Base-by-base conservation (phyloP, 768 basidiomycete species). In the Trametes maxima region DNA sequence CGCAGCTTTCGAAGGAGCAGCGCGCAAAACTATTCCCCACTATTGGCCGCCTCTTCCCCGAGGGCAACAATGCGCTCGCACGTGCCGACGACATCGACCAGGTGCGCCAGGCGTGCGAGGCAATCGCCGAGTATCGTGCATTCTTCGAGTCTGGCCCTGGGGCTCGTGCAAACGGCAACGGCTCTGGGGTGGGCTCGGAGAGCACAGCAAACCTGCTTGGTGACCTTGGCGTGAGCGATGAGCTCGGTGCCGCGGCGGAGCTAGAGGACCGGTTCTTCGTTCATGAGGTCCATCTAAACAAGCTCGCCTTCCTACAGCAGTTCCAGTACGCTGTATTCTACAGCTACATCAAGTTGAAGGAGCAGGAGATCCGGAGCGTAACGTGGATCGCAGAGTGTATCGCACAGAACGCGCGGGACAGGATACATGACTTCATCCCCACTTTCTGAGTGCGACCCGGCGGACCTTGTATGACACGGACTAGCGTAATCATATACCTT, bases 331-430 rank as follows among this genome's bases (percentile, higher is more conserved):
- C 90, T 42, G 87, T 96, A 37, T 98, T 94, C 73, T 95, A 92
- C 72, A 88, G 88, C 71, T 98, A 95, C 73, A 83, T 97, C 75
- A 93, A 92, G 76, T 77, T 94, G 76, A 93, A 92, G 79, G 92
- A 94, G 76, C 90, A 93, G 78, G 92, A 95, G 77, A 90, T 94
- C 63, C 80, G 92, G 64, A 93, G 90, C 68, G 69, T 95, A 68
- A 92, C 90, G 28, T 94, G 92, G 93, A 95, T 97, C 76, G 94
- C 94, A 56, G 96, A 98, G 78, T 98, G 96, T 75, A 97, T 98
- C 68, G 95, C 95, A 10, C 96, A 98, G 79, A 89, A 96, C 77
- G 94, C 95, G 45, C 87, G 89, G 75, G 93, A 97, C 70, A 86
- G 96, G 78, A 94, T 98, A 78, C 88, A 94, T 72, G 94, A 96